phyloP scores from a whole-genome alignment of 1,284 basidiomycete genomes.

The Ustilago shanxiensis region DNA sequence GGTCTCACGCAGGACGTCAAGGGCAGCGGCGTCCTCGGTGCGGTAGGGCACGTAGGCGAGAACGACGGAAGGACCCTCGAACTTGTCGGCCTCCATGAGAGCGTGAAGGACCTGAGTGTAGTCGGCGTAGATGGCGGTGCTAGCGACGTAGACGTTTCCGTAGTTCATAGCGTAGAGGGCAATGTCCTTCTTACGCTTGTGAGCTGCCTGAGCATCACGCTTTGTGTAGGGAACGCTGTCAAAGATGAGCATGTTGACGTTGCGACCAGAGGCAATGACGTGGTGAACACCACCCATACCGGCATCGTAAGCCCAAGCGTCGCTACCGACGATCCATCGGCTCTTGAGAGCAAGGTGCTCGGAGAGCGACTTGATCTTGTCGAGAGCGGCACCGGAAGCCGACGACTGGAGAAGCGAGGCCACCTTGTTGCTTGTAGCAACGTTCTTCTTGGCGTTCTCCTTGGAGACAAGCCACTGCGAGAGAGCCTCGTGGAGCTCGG shows the following conservation, averaged over 20 bases:
- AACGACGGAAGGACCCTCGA: constrained; percentile 89
- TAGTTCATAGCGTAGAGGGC: constrained; percentile 93
- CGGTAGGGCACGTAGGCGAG: constrained; percentile 94
- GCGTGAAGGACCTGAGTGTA: constrained; percentile 95
- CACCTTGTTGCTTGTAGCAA: constrained; percentile 49
- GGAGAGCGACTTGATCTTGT: constrained; percentile 57
- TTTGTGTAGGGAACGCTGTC: constrained; percentile 90
- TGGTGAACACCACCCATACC: constrained; percentile 97
- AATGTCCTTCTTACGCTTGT: constrained; percentile 70
- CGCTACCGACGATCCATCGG: constrained; percentile 95
- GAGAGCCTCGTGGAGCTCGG: constrained; percentile 59
- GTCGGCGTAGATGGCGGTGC: constrained; percentile 93
- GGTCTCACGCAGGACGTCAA: constrained; percentile 93
- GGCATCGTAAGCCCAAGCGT: constrained; percentile 96
- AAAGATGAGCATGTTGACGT: constrained; percentile 95
- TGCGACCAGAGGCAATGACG: constrained; percentile 86
- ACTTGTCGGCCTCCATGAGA: constrained; percentile 89
- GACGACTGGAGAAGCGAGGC: constrained; percentile 75
- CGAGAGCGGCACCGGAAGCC: constrained; percentile 68
- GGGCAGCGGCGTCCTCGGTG: constrained; percentile 78
- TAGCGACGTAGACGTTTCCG: constrained; percentile 94
- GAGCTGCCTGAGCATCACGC: constrained; percentile 71
- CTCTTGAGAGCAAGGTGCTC: constrained; percentile 56
- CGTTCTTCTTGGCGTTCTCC: constrained; percentile 53
- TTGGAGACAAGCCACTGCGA: constrained; percentile 55